phyloP scores from a whole-genome alignment of 345 rosid genomes.

The Bruguiera gymnorhiza region DNA sequence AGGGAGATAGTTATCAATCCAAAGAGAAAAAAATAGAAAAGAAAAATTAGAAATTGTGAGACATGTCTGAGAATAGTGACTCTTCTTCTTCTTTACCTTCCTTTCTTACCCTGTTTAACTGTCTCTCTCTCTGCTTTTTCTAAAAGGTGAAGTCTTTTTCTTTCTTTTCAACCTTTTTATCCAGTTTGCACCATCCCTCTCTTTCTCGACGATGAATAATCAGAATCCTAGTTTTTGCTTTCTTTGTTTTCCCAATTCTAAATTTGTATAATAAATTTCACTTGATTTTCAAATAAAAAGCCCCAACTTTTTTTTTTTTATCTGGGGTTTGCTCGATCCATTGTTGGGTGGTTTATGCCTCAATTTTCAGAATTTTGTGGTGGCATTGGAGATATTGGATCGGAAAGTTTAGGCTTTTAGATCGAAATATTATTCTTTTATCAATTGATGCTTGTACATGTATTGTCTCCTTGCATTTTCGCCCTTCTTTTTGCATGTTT shows the following conservation, averaged over 20 bases:
- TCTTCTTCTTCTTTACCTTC: conserved; percentile 1
- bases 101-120: neutral
- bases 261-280: neutral
- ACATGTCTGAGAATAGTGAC: conserved; percentile 17
- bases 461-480: no score
- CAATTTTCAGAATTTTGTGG: neutral
- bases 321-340: conserved; percentile 20
- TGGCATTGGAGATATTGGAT: conserved; percentile 22
- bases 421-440: neutral
- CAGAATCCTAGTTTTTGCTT: neutral
- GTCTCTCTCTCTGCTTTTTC: conserved; percentile 14
- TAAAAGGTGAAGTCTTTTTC: conserved; percentile 24
- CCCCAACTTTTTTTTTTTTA: neutral
- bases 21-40: neutral
- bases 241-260: neutral
- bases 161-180: neutral
- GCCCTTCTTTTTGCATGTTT: no score
- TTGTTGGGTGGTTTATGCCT: conserved; percentile 1
- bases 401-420: conserved; percentile 6
- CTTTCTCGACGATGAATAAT: neutral
- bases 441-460: conserved; percentile 1
- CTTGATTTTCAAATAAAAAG: no score
- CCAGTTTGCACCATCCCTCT: neutral
- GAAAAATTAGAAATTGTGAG: neutral
- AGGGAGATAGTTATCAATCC: no score